Evolutionary conservation across 495 filamentous ascomycete species (phyloP), one percentile per base, ranked within the genome.

Genomic region (Lasiosphaeria ovina): DNA sequence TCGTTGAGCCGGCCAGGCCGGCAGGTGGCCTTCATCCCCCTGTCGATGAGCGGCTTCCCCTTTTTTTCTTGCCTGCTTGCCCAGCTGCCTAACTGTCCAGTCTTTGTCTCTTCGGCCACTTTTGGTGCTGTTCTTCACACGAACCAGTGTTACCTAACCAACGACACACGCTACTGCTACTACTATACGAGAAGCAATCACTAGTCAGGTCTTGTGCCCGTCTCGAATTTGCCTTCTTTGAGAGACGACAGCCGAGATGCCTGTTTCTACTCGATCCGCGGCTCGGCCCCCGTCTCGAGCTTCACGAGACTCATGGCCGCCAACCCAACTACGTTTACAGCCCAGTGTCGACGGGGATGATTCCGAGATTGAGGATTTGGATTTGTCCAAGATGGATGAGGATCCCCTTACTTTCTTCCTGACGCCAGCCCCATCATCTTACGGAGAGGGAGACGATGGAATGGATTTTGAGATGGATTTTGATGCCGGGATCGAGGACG

Each of bases 401-500:
- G 74, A 81, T 50, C 79, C 79, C 11, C 69, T 80, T 65, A 74
- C 74, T 61, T 81, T 78, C 62, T 81, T 81, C 60, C 70, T 80
- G n/a, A 80, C 79, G 10, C 77, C 79, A 1, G 67, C 73, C 1
- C 70, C 74, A 0, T 64, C 67, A 1, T 60, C 63, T 14, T 66
- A 74, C 33, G 68, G 69, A n/a, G 72, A 70, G 10, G 65, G 71
- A 5, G 71, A 74, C 52, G 72, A 77, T 32, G 65, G 62, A 52
- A 76, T 81, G 67, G 76, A 79, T 54, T 79, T 79, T 55, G 66
- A 69, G 51, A 77, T 81, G 66, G 76, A 80, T 42, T 80, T 80
- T 54, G 79, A 81, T 57, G 79, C 79, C 16, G 79, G 79, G 24
- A 81, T 81, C 61, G 79, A 80, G 61, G 76, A 81, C 62, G 62